These are phyloP conservation scores for Ophiostoma sp. DNA, from an alignment of 2,329 filamentous ascomycete genomes.

Conservation along the genomic window DNA sequence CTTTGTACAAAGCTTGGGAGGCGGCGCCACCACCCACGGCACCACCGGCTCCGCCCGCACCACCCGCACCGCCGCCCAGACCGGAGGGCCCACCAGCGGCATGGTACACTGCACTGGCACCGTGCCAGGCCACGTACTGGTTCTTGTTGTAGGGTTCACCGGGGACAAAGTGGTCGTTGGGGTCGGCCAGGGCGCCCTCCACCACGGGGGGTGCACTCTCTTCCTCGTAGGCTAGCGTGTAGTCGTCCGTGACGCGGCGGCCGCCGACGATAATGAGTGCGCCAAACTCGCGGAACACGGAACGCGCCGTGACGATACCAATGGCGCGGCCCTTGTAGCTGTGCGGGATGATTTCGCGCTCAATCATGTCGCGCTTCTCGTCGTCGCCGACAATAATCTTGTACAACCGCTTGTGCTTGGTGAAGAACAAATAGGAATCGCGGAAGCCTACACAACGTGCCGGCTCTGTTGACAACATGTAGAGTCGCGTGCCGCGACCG, in stretches of 20 bases:
- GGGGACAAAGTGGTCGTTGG: slow-evolving; percentile 74
- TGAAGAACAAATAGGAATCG: slow-evolving; percentile 98
- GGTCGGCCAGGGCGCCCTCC: slow-evolving; percentile 89
- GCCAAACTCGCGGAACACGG: slow-evolving; percentile 95
- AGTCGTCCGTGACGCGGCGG: slow-evolving; percentile 83
- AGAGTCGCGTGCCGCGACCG: slow-evolving; percentile 79
- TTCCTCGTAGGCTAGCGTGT: slow-evolving; percentile 73
- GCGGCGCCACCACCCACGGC: slow-evolving; percentile 49
- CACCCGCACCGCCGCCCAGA: slow-evolving; percentile 62
- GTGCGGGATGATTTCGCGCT: slow-evolving; percentile 91
- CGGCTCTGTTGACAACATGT: slow-evolving; percentile 98
- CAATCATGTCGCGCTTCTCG: slow-evolving; percentile 96
- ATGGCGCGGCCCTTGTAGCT: slow-evolving; percentile 98
- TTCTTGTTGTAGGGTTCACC: slow-evolving; percentile 97
- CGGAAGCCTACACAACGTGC: slow-evolving; percentile 95
- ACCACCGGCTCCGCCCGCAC: slow-evolving; percentile 41
- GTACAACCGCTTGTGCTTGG: slow-evolving; percentile 92
- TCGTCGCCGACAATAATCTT: slow-evolving; percentile 98
- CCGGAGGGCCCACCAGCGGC: slow-evolving; percentile 69
- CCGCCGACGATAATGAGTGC: slow-evolving; percentile 92
- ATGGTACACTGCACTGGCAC: slow-evolving; percentile 93
- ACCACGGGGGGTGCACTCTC: slow-evolving; percentile 62
- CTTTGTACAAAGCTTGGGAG: slow-evolving; percentile 64
- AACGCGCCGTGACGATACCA: slow-evolving; percentile 92
- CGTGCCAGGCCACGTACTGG: slow-evolving; percentile 98